A percentile compares a stretch with the other conserved stretches of the same genome.
Conservation (phyloP, 345 rosid genomes). For the Salix purpurea region DNA sequence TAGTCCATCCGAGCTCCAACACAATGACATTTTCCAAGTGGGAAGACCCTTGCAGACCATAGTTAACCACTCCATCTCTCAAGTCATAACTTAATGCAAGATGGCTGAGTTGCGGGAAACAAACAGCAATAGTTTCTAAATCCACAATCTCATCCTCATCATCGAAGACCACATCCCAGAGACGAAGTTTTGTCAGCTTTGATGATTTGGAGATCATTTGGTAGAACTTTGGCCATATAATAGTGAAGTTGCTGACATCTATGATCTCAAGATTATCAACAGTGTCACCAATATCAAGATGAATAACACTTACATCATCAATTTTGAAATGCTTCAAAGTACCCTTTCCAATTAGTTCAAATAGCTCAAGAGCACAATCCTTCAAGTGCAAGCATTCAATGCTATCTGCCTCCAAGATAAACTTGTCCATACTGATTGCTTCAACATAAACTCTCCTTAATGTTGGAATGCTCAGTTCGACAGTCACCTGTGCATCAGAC, state of each 20-base stretch:
- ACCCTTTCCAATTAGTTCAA: constrained; percentile 76
- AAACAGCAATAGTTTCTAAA: constrained; percentile 62
- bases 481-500: constrained; percentile 65
- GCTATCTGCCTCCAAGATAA: constrained; percentile 75
- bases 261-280: constrained; percentile 61
- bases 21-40: constrained; percentile 51
- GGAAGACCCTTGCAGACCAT: constrained; percentile 55
- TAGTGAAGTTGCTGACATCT: constrained; percentile 69
- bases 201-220: constrained; percentile 74
- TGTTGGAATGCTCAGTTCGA: constrained; percentile 60
- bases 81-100: constrained; percentile 67
- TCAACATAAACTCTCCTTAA: constrained; percentile 59
- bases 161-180: constrained; percentile 79
- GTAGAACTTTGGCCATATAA: constrained; percentile 66
- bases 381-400: constrained; percentile 73
- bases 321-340: constrained; percentile 70
- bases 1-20: constrained; percentile 76
- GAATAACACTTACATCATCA: constrained; percentile 61
- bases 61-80: constrained; percentile 52
- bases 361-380: constrained; percentile 62
- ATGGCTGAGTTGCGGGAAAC: constrained; percentile 63
- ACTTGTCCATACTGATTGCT: constrained; percentile 65
- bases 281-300: constrained; percentile 66
- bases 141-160: constrained; percentile 44
- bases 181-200: constrained; percentile 62